Base-by-base conservation (phyloP, 805 yeast species). In the Suhomyces sp. region DNA sequence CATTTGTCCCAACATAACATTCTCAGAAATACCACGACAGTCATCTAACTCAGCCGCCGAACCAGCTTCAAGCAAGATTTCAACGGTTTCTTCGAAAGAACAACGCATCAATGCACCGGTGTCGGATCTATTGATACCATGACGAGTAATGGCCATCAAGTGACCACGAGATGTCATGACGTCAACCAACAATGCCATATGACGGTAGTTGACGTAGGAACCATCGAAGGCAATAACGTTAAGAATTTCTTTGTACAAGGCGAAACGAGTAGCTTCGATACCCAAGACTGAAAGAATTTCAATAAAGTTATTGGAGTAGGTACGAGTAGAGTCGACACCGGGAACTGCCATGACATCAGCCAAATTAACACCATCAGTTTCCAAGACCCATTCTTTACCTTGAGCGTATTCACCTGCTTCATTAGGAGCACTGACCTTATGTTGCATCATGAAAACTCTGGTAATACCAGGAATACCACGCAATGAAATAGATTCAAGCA, bases 61-160 rank as follows among this genome's bases (percentile, higher is more conserved):
- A 70, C 97, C 99, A 17, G 99, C 99, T 67, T 94, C 99, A 63
- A 94, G 83, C 69, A 94, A 76, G 65, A 94, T 94, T 75, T 94
- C 99, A 42, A 94, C 99, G 6, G 99, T 94, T 73, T 94, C 99
- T 76, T 94, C 99, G 78, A 94, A 94, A 44, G 99, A 93, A 78
- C 97, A 94, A 74, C 99, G 85, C 99, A 94, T 94, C 67, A 94
- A 81, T 2, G 99, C 99, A 74, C 99, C 99, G 29, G 99, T 94
- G 60, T 94, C 97, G 38, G 96, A 88, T 76, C 99, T 87, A 74
- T 94, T 94, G 74, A 94, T 93, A 82, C 99, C 99, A 69, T 94
- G 99, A 82, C 99, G 96, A 44, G 98, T 93, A 65, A 94, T 92
- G 41, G 99, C 98, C 89, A 96, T 93, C 72, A 94, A 80, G 68